phyloP scores from a whole-genome alignment of 345 rosid genomes.

The Hevea brasiliensis region DNA sequence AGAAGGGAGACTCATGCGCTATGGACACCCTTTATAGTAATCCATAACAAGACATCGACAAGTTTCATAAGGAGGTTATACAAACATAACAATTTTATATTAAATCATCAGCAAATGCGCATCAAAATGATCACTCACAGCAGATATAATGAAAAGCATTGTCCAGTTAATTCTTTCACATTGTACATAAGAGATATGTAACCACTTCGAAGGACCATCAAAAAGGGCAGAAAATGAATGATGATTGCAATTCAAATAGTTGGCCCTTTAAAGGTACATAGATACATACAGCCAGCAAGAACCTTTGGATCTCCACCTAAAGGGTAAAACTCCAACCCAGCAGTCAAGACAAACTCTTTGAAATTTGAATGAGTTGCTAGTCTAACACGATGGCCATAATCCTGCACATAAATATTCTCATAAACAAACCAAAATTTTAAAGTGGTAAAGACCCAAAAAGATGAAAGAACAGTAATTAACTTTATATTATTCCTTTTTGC shows the following conservation, averaged over 20 bases:
- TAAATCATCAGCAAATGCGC: background rate
- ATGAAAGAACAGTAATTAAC: background rate
- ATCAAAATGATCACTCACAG: background rate
- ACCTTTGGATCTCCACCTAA: constrained; percentile 98
- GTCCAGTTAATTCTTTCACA: constrained; percentile 11
- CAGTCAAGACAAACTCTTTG: constrained; percentile 93
- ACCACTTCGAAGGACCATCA: background rate
- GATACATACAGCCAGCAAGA: constrained; percentile 91
- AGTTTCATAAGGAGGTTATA: background rate
- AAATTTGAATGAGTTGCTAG: constrained; percentile 98
- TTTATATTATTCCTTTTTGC: background rate
- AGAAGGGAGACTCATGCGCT: background rate
- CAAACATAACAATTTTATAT: background rate
- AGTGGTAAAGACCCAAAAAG: background rate
- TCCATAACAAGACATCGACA: background rate
- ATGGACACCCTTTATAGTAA: background rate
- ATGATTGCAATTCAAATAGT: constrained; percentile 6
- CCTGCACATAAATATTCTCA: constrained; percentile 54
- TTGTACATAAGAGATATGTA: constrained; percentile 3
- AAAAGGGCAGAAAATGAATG: constrained; percentile 1
- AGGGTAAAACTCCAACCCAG: constrained; percentile 96
- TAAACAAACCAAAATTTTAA: constrained; percentile 5
- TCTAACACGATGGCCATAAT: constrained; percentile 99
- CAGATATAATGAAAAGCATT: too few relatives aligned
- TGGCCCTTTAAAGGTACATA: constrained; percentile 38